Evolutionary conservation across 768 basidiomycete genomes (phyloP).

Genomic region (Podaxis sp.): DNA sequence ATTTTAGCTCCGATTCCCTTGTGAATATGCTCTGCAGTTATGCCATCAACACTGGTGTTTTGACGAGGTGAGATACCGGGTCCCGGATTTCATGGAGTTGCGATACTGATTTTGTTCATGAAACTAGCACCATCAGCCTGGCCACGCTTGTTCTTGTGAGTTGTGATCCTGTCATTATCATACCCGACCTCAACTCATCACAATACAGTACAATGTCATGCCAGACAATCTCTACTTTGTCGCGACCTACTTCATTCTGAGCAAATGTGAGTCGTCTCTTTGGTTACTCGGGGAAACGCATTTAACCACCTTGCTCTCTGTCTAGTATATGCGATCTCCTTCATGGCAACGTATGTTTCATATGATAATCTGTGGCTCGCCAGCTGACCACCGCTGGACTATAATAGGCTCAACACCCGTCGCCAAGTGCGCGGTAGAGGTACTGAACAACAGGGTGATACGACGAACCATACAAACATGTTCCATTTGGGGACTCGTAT

Average conservation of each 20-base stretch:
- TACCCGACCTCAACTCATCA: conserved; percentile 3
- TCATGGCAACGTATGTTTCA: conserved; percentile 57
- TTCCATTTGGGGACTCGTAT: conserved; percentile 49
- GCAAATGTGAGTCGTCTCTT: conserved; percentile 50
- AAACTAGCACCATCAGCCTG: conserved; percentile 41
- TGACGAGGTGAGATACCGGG: conserved; percentile 49
- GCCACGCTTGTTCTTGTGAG: conserved; percentile 58
- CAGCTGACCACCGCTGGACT: not conserved
- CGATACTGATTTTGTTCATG: conserved; percentile 9
- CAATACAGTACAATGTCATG: conserved; percentile 53
- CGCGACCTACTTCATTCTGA: conserved; percentile 61
- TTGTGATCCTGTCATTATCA: not conserved
- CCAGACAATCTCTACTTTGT: conserved; percentile 59
- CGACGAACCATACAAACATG: conserved; percentile 47
- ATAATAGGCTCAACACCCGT: conserved; percentile 58
- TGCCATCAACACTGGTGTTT: conserved; percentile 63
- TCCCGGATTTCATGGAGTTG: not conserved
- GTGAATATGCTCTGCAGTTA: conserved; percentile 57
- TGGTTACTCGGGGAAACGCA: not conserved
- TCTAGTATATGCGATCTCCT: conserved; percentile 61
- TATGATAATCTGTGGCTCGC: not conserved
- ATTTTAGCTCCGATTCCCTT: conserved; percentile 54
- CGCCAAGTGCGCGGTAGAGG: conserved; percentile 52
- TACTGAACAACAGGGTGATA: conserved; percentile 46
- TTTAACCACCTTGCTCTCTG: conserved; percentile 5